These are phyloP conservation scores for Phytophthora quininea DNA, from an alignment of 352 stramenopile species.

Conservation along the genomic window DNA sequence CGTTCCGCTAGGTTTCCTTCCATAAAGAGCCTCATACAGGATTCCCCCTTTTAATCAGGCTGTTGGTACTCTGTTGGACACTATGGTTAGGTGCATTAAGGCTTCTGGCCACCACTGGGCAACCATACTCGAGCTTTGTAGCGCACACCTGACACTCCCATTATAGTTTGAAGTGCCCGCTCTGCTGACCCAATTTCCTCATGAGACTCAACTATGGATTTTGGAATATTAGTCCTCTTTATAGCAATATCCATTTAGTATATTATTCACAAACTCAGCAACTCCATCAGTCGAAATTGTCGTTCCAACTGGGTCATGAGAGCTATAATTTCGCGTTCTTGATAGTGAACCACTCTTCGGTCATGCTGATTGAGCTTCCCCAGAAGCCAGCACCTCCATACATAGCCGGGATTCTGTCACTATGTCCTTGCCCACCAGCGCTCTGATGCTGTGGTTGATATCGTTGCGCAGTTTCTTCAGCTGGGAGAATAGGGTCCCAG, in stretches of 20 bases:
- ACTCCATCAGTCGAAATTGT: constrained; percentile 10
- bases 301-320: background rate
- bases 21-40: constrained; percentile 11
- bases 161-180: constrained; percentile 10
- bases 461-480: constrained; percentile 17
- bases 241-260: background rate
- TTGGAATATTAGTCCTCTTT: constrained; percentile 3
- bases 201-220: constrained; percentile 12
- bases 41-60: constrained; percentile 8
- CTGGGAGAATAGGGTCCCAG: constrained; percentile 11
- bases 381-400: constrained; percentile 9
- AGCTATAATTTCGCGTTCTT: background rate
- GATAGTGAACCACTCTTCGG: background rate
- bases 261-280: constrained; percentile 9
- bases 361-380: constrained; percentile 7
- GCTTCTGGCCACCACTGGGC: constrained; percentile 14
- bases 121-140: constrained; percentile 5
- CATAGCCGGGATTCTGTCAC: constrained; percentile 16
- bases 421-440: constrained; percentile 12
- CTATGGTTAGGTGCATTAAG: constrained; percentile 1
- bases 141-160: constrained; percentile 7
- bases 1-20: constrained; percentile 13
- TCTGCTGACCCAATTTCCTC: constrained; percentile 8
- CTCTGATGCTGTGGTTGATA: constrained; percentile 13
- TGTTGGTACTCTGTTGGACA: constrained; percentile 9